Evolutionary conservation across 176 grass and related monocot species (phyloP).

Genomic region (Ananas comosus): DNA sequence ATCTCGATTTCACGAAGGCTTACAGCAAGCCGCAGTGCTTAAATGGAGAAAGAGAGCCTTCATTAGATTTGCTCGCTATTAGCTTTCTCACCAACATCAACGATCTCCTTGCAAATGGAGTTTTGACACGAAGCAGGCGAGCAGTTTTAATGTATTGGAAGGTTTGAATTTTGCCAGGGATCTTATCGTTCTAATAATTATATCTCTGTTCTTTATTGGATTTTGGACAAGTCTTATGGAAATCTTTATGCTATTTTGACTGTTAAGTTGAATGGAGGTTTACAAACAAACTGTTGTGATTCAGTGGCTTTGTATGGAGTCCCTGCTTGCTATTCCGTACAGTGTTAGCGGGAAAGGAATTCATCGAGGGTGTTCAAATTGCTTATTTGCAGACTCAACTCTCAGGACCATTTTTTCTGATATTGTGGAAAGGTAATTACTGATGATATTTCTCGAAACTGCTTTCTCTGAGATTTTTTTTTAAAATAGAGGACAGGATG

Average conservation of each 20-base stretch:
- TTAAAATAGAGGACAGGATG: neutral
- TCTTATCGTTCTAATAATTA: constrained; percentile 19
- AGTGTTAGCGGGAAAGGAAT: constrained; percentile 25
- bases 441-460: neutral
- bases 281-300: constrained; percentile 26
- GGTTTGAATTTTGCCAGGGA: constrained; percentile 28
- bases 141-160: constrained; percentile 93
- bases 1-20: constrained; percentile 29
- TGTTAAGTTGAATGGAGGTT: constrained; percentile 12
- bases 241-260: neutral
- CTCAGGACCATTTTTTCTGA: constrained; percentile 60
- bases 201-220: neutral
- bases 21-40: constrained; percentile 11
- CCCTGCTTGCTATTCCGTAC: constrained; percentile 50
- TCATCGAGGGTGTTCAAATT: constrained; percentile 16
- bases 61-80: constrained; percentile 48
- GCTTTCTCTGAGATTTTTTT: neutral
- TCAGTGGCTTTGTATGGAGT: constrained; percentile 85
- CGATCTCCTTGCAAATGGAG: constrained; percentile 58
- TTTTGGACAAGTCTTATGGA: neutral
- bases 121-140: constrained; percentile 73
- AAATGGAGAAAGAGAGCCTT: constrained; percentile 22
- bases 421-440: constrained; percentile 65
- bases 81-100: constrained; percentile 63
- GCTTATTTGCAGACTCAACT: constrained; percentile 57